Percentiles rank a stretch among this genome's conserved stretches.
phyloP scores from a whole-genome alignment of 2,329 filamentous ascomycete species.

The Ascochyta koolunga region DNA sequence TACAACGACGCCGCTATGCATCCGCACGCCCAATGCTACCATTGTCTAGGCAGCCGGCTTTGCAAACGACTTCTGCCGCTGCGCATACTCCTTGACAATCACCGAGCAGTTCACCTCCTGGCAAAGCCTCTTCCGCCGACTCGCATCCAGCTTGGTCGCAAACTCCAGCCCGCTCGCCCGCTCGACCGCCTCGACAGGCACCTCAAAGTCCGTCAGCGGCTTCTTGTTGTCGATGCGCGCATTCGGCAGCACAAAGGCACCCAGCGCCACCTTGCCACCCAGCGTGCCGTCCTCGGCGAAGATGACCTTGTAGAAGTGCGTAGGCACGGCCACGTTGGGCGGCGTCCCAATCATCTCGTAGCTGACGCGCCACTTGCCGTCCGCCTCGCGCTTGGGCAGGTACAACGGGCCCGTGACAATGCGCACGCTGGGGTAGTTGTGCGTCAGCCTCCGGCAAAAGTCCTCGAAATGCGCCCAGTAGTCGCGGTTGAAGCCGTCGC shows the following conservation, averaged over 20 bases:
- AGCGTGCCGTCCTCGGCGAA: conserved; percentile 82
- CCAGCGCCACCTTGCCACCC: conserved; percentile 75
- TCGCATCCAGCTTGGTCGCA: conserved; percentile 74
- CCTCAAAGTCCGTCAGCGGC: conserved; percentile 89
- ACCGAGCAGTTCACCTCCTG: conserved; percentile 84
- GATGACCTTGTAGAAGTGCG: conserved; percentile 99
- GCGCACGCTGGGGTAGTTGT: conserved; percentile 81
- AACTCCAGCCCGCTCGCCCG: conserved; percentile 92
- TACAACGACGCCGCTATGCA: conserved; percentile 14
- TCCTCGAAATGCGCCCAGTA: conserved; percentile 99
- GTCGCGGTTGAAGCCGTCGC: conserved; percentile 97
- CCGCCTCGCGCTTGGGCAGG: conserved; percentile 82
- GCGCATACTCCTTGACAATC: conserved; percentile 78
- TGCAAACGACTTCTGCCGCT: conserved; percentile 58
- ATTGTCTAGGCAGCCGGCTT: conserved; percentile 22
- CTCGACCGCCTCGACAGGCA: conserved; percentile 91
- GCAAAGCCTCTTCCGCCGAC: conserved; percentile 80
- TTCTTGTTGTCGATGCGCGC: conserved; percentile 86
- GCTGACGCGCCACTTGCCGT: conserved; percentile 92
- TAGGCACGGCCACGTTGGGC: conserved; percentile 93
- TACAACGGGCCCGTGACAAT: conserved; percentile 95
- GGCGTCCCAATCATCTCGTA: conserved; percentile 97
- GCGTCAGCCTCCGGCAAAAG: conserved; percentile 85
- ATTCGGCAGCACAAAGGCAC: conserved; percentile 95
- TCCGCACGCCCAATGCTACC: conserved; percentile 8